Percentiles rank a stretch among this genome's conserved stretches.
Evolutionary conservation across 1,284 basidiomycete species (phyloP).

Genomic region (Boletus smithii): DNA sequence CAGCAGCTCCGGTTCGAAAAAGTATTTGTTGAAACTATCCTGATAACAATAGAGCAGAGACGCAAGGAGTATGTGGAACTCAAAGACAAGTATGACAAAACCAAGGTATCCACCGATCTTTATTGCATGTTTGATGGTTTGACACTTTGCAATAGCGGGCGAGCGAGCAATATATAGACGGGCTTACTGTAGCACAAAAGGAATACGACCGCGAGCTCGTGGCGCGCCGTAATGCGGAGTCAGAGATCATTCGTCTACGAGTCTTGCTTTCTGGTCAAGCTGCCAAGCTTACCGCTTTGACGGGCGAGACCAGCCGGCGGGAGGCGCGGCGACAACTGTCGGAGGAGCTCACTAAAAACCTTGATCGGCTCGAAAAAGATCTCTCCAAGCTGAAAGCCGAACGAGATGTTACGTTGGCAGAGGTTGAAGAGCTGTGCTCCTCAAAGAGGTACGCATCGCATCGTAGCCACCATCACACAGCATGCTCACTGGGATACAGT

Average conservation of each 20-base stretch:
- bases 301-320: constrained; percentile 72
- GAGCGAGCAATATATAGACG: constrained; percentile 90
- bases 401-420: constrained; percentile 87
- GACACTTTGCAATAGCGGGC: constrained; percentile 52
- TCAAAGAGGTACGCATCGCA: constrained; percentile 54
- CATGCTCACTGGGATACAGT: constrained; percentile 24
- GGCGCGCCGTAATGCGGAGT: constrained; percentile 85
- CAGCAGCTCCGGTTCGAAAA: constrained; percentile 73
- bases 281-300: constrained; percentile 78
- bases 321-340: constrained; percentile 78
- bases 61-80: constrained; percentile 64
- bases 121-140: background rate
- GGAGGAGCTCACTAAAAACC: constrained; percentile 73
- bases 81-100: constrained; percentile 77
- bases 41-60: constrained; percentile 67
- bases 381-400: constrained; percentile 86
- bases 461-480: constrained; percentile 12
- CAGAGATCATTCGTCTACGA: constrained; percentile 82
- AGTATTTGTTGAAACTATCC: constrained; percentile 69
- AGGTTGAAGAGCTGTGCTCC: constrained; percentile 85
- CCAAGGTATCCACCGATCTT: constrained; percentile 57
- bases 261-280: constrained; percentile 88
- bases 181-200: constrained; percentile 85
- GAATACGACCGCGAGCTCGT: constrained; percentile 92
- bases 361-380: constrained; percentile 81